These are phyloP conservation scores for Verticillium zaregamsianum DNA, from an alignment of 2,329 filamentous ascomycete species.

Conservation along the genomic window DNA sequence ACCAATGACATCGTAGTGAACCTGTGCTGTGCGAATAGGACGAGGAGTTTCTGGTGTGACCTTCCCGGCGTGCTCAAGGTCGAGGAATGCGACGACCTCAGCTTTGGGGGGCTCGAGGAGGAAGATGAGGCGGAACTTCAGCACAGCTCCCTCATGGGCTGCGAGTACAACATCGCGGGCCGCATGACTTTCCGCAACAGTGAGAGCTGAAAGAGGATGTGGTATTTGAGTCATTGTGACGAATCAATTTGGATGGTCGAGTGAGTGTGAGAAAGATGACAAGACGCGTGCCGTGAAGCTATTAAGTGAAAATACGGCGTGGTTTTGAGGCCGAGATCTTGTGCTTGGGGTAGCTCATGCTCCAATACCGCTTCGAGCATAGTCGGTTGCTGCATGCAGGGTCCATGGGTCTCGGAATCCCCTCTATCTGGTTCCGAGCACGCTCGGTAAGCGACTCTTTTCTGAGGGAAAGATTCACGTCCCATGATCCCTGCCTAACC, in stretches of 20 bases:
- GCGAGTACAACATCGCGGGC: constrained; percentile 28
- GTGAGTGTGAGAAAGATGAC: background rate
- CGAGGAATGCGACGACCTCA: constrained; percentile 35
- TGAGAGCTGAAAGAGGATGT: constrained; percentile 27
- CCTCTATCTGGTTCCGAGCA: background rate
- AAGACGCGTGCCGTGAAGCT: background rate
- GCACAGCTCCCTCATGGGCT: constrained; percentile 20
- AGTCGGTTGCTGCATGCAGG: background rate
- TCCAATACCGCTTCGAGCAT: background rate
- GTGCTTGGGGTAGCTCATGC: background rate
- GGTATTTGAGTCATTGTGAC: constrained; percentile 14
- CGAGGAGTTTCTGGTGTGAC: constrained; percentile 17
- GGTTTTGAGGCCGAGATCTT: background rate
- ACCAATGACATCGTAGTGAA: constrained; percentile 28
- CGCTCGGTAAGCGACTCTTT: background rate
- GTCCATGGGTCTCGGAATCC: background rate
- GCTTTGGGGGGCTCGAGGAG: constrained; percentile 40
- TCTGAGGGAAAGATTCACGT: background rate
- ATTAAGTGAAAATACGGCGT: background rate
- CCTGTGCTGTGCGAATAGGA: constrained; percentile 31
- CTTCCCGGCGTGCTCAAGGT: constrained; percentile 30
- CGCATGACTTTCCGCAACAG: constrained; percentile 22
- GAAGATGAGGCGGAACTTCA: constrained; percentile 40
- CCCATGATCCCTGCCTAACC: background rate
- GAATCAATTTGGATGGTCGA: background rate